Conservation (phyloP, 2,329 filamentous ascomycete genomes). For the Calonectria hawksworthii region DNA sequence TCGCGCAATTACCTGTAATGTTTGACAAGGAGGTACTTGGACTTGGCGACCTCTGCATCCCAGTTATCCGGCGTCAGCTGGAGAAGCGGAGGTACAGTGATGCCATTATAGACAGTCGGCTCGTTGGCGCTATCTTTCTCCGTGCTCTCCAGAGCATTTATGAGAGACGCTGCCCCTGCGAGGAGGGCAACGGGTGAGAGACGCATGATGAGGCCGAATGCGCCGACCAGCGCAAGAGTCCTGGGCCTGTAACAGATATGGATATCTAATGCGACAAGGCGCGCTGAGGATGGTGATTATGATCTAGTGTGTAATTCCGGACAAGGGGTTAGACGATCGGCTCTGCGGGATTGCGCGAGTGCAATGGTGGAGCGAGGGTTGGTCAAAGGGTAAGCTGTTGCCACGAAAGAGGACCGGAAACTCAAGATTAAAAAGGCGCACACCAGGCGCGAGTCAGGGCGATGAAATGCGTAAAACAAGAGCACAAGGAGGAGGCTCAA, state of each 20-base stretch:
- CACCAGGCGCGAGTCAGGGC: conserved; percentile 22
- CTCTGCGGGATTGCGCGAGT: not conserved
- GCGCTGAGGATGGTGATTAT: conserved; percentile 1
- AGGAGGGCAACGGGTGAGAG: conserved; percentile 60
- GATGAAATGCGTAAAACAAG: conserved; percentile 2
- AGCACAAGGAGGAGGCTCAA: conserved; percentile 5
- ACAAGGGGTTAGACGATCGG: conserved; percentile 31
- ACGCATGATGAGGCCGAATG: conserved; percentile 47
- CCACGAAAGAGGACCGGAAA: conserved; percentile 30
- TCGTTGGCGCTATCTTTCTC: conserved; percentile 50
- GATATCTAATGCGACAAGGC: not conserved
- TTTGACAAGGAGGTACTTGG: conserved; percentile 70
- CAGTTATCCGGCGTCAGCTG: conserved; percentile 72
- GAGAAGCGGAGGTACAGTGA: conserved; percentile 75
- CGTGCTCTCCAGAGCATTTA: conserved; percentile 43
- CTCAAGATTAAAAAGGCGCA: conserved; percentile 20
- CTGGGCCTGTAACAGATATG: not conserved
- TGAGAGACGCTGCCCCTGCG: conserved; percentile 56
- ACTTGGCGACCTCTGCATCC: conserved; percentile 67
- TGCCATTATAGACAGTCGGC: conserved; percentile 74
- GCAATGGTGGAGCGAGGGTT: conserved; percentile 23
- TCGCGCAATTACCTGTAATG: conserved; percentile 72
- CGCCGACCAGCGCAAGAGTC: conserved; percentile 22
- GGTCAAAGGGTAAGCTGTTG: conserved; percentile 28
- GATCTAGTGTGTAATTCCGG: conserved; percentile 4